Evolutionary conservation across 176 grass and related monocot species (phyloP), one percentile per base, ranked within the genome.

Genomic region (Saccharum spontaneum): DNA sequence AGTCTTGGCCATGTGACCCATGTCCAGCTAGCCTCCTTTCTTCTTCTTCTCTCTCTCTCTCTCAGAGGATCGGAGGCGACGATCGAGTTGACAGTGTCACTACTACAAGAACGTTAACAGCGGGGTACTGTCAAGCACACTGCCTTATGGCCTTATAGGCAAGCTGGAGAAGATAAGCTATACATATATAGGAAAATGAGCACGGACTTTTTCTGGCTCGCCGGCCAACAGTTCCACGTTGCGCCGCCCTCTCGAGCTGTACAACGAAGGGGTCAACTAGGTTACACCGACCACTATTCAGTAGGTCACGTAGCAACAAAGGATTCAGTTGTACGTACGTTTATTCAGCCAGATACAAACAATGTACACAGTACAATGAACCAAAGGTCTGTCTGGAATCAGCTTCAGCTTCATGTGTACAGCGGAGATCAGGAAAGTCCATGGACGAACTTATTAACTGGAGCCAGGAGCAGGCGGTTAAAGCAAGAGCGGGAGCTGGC

Each of bases 1-100:
- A 34, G 75, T 15, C 18, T 50, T 83, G 9, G 80, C 84, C 92
- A 91, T 91, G 31, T 16, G 43, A 2, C 7, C 30, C 48, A 26
- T n/a, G 23, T 4, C 24, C 13, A 63, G 7, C 60, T 28, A 40
- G 68, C 68, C 46, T 49, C 1, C 15, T 36, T 67, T 1, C 5
- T 4, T 7, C 6, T 8, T 16, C 5, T n/a, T n/a, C 6, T 1
- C 63, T 24, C 11, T 30, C 23, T 20, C 6, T 4, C 45, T 69
- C 7, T n/a, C 18, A 18, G 66, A 68, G 66, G 17, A 55, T 50
- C 48, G 7, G 33, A 20, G 33, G 66, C 66, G 33, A n/a, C n/a
- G n/a, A n/a, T n/a, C n/a, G n/a, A 37, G 15, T 8, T 67, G 65
- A 28, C 15, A 38, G 36, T 69, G 28, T 28, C 64, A 36, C 5